Evolutionary conservation across 352 stramenopile species (phyloP).

Genomic region (Plasmopara viticola): DNA sequence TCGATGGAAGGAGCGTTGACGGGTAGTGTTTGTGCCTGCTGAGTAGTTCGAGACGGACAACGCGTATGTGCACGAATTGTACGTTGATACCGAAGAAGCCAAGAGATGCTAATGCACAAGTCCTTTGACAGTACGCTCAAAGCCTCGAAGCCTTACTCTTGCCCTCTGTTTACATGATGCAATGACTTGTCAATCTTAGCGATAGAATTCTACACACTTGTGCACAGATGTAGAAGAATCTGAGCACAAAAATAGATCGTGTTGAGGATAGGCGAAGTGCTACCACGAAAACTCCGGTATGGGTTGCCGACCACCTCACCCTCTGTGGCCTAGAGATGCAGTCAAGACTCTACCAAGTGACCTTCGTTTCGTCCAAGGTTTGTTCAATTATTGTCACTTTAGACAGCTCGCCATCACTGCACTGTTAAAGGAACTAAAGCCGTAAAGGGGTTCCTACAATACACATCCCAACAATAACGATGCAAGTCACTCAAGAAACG

Average conservation of each 20-base stretch:
- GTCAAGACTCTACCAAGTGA: slow-evolving; percentile 1
- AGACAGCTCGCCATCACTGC: slow-evolving; percentile 10
- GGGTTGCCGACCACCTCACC: slow-evolving; percentile 6
- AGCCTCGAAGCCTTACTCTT: neutral
- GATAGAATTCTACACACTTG: slow-evolving; percentile 3
- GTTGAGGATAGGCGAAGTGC: neutral
- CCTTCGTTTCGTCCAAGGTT: neutral
- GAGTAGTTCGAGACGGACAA: no score
- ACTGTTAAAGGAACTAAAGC: neutral
- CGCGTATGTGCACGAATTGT: no score
- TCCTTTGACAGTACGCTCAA: neutral
- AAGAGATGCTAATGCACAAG: neutral
- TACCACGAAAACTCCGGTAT: neutral
- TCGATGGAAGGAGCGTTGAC: no score
- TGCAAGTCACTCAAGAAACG: slow-evolving; percentile 28
- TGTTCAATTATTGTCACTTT: slow-evolving; percentile 23
- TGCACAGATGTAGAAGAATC: slow-evolving; percentile 16
- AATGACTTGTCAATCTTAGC: slow-evolving; percentile 7
- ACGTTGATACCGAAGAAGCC: no score
- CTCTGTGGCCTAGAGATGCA: neutral
- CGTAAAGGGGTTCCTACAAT: neutral
- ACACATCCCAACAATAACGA: slow-evolving; percentile 13
- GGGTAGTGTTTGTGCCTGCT: no score
- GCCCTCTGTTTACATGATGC: neutral
- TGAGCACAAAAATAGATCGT: slow-evolving; percentile 17